phyloP scores from a whole-genome alignment of 305 asterid genomes.

The Fraxinus xanthoxyloides region DNA sequence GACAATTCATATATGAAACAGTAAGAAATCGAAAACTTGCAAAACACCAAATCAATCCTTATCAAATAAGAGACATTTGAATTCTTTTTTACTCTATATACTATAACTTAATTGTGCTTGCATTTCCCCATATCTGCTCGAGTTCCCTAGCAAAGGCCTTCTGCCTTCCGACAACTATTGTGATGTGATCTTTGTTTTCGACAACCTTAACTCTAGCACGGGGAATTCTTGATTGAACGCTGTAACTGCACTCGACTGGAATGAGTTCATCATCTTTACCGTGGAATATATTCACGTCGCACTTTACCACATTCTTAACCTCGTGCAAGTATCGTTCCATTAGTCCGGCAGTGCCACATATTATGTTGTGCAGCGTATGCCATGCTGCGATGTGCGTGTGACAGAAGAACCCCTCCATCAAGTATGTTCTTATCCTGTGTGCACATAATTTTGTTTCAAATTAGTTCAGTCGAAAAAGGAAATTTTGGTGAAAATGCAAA shows the following conservation, averaged over 20 bases:
- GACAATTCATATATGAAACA: constrained; percentile 6
- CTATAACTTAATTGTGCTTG: constrained; percentile 22
- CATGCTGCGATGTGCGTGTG: constrained; percentile 97
- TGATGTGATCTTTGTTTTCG: constrained; percentile 75
- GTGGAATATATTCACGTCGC: constrained; percentile 64
- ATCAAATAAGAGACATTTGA: constrained; percentile 21
- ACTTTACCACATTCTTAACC: constrained; percentile 49
- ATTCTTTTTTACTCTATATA: constrained; percentile 7
- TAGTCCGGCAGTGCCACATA: constrained; percentile 80
- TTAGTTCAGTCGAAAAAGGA: neutral
- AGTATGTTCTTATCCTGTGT: constrained; percentile 66
- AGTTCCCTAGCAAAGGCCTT: constrained; percentile 77
- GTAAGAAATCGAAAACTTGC: constrained; percentile 19
- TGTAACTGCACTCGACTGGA: constrained; percentile 85
- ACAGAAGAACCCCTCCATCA: constrained; percentile 86
- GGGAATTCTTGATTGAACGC: constrained; percentile 60
- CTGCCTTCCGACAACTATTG: constrained; percentile 92
- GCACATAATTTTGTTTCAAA: neutral
- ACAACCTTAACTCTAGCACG: constrained; percentile 72
- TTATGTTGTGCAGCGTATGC: constrained; percentile 94
- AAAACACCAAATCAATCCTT: constrained; percentile 18
- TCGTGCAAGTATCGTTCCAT: constrained; percentile 69
- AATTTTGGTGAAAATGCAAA: neutral
- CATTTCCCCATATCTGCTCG: constrained; percentile 70
- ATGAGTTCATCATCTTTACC: constrained; percentile 78